Percentiles rank a stretch among this genome's conserved stretches.
Conservation (phyloP, 2,329 filamentous ascomycete species). For the Fusarium avenaceum region DNA sequence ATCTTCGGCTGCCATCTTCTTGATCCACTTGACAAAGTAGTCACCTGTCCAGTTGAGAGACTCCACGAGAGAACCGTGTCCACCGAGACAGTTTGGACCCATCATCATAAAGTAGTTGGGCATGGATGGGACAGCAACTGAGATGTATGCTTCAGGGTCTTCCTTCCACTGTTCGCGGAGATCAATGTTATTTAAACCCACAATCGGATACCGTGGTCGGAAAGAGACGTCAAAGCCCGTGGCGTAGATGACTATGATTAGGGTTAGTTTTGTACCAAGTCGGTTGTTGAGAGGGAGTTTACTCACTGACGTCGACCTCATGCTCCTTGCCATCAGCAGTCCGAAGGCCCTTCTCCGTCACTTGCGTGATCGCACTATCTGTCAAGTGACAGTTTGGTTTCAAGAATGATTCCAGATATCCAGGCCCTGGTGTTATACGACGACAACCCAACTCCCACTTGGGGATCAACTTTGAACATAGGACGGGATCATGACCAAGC, state of each 20-base stretch:
- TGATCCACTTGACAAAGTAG: slow-evolving; percentile 46
- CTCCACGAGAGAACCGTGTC: slow-evolving; percentile 43
- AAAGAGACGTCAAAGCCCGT: slow-evolving; percentile 69
- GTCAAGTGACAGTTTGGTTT: slow-evolving; percentile 40
- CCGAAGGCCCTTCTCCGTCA: slow-evolving; percentile 35
- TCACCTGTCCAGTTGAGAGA: slow-evolving; percentile 46
- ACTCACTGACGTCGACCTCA: slow-evolving; percentile 45
- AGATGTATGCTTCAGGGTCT: slow-evolving; percentile 51
- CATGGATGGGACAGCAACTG: slow-evolving; percentile 49
- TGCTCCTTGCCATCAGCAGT: slow-evolving; percentile 42
- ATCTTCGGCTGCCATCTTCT: slow-evolving; percentile 43
- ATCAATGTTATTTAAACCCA: slow-evolving; percentile 61
- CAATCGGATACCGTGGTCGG: slow-evolving; percentile 63
- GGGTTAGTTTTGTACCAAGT: background rate
- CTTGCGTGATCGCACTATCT: slow-evolving; percentile 37
- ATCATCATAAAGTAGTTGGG: slow-evolving; percentile 53
- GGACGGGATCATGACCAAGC: slow-evolving; percentile 38
- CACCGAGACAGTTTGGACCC: slow-evolving; percentile 43
- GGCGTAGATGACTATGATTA: slow-evolving; percentile 63
- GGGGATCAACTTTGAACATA: slow-evolving; percentile 41
- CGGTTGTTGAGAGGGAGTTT: background rate
- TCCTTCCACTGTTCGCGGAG: slow-evolving; percentile 66
- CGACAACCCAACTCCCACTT: slow-evolving; percentile 44
- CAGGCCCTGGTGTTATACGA: slow-evolving; percentile 41
- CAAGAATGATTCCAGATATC: slow-evolving; percentile 43